Base-by-base conservation (phyloP, 306 rosid species). In the Geum urbanum region DNA sequence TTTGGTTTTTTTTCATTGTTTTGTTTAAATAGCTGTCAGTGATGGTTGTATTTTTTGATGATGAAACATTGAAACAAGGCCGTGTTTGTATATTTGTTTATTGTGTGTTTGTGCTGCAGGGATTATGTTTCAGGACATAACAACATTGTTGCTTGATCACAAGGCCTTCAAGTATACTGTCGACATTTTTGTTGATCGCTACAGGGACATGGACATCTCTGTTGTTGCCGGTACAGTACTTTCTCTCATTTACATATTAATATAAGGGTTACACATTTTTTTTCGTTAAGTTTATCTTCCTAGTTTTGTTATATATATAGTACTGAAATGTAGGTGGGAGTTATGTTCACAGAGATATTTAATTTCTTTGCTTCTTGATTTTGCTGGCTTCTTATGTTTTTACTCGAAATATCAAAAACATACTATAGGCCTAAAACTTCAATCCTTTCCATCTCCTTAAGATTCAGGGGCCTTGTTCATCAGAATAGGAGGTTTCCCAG, bases 121-220 rank as follows among this genome's bases (percentile, higher is more conserved):
- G 76, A 94, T 94, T 66, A 94, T 94, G 97, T 94, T 94, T 82
- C 99, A 94, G 64, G 99, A 94, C 74, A 94, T 94, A 69, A 94
- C 99, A 76, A 94, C 99, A 82, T 89, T 94, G 95, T 74, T 94
- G 92, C 80, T 91, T 74, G 96, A 94, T 91, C 99, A 86, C 78
- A 94, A 91, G 87, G 89, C 92, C 62, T 94, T 94, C 75, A 94
- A 94, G 77, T 83, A 94, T 70, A 84, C 97, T 8, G 86, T 94
- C 72, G 99, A 94, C 83, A 94, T 94, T 78, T 94, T 94, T 82
- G 97, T 94, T 81, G 97, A 94, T 86, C 99, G 99, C 83, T 94
- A 94, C 91, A 87, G 97, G 83, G 81, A 86, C 88, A 91, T 86
- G 99, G 89, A 78, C 80, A 94, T 94, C 81, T 88, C 97, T 69